Evolutionary conservation across 768 basidiomycete species (phyloP), one percentile per base, ranked within the genome.

Genomic region (Xerocomellus chrysenteron): DNA sequence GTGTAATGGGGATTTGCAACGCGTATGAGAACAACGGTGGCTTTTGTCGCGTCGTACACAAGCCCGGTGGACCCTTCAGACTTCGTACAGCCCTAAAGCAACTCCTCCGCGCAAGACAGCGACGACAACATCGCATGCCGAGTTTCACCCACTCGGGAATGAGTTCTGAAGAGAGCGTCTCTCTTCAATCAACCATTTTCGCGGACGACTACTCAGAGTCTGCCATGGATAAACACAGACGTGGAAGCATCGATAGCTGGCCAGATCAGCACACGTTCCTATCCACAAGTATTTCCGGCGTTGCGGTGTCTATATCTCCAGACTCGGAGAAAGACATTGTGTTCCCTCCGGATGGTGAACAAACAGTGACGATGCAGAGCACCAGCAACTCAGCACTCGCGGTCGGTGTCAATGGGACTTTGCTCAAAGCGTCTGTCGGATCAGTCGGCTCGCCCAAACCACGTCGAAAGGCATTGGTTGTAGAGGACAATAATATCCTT

Each of bases 401-500:
- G 21, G 67, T 86, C 50, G 83, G 84, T 13, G 67, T 76, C 8
- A 81, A 83, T 2, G 92, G 90, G 1, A 86, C 84, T 4, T 73
- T 94, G 55, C 71, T 94, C 45, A 86, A 81, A 70, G 79, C 86
- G 5, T 87, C 90, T 0, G 69, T 87, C 17, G 80, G 82, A 30
- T 74, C 84, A 8, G 58, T 82, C 16, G 79, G 79, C 19, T 68
- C 70, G 12, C 67, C 70, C n/a, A 76, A 76, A 40, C 73, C 75
- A 17, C 75, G 72, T 5, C 78, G 85, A 59, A 80, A 85, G 51
- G 85, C 95, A 6, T 75, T 97, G 40, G 85, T 96, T 2, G 90
- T 96, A 2, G 94, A 97, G 72, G 95, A 98, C 65, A 97, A 97
- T 68, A 81, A 71, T 54, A 88, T 98, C 54, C 82, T 97, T 56